phyloP scores from a whole-genome alignment of 108 stramenopile species.

The Cylindrotheca fusiformis region DNA sequence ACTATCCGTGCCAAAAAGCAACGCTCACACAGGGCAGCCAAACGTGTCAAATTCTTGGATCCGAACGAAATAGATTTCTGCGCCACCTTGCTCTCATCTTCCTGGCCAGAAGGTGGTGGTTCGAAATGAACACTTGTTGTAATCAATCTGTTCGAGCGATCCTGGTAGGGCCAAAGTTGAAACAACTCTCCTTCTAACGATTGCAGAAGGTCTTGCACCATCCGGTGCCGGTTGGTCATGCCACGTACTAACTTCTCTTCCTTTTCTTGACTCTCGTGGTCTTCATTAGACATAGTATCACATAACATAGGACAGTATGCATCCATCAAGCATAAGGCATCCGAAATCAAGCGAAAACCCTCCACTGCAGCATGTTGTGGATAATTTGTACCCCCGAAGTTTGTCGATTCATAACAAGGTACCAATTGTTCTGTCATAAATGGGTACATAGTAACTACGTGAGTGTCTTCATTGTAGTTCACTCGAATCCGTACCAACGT shows the following conservation, averaged over 20 bases:
- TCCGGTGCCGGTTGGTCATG: slow-evolving; percentile 42
- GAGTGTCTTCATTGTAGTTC: neutral
- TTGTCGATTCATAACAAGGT: slow-evolving; percentile 4
- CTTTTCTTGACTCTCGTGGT: slow-evolving; percentile 2
- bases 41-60: slow-evolving; percentile 44
- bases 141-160: slow-evolving; percentile 36
- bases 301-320: slow-evolving; percentile 15
- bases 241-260: slow-evolving; percentile 33
- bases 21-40: slow-evolving; percentile 57
- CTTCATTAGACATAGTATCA: too few relatives aligned
- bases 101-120: neutral
- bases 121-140: slow-evolving; percentile 5
- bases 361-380: slow-evolving; percentile 18
- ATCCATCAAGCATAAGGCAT: slow-evolving; percentile 14
- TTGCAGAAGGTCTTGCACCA: slow-evolving; percentile 30
- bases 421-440: slow-evolving; percentile 8
- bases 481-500: slow-evolving; percentile 4
- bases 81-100: slow-evolving; percentile 5
- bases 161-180: slow-evolving; percentile 48
- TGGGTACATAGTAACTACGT: neutral
- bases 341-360: slow-evolving; percentile 4
- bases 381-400: neutral
- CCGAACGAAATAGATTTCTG: slow-evolving; percentile 15
- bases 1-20: slow-evolving; percentile 54
- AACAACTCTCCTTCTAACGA: slow-evolving; percentile 57